Evolutionary conservation across 2,329 filamentous ascomycete species (phyloP).

Genomic region (Talaromyces sp.): DNA sequence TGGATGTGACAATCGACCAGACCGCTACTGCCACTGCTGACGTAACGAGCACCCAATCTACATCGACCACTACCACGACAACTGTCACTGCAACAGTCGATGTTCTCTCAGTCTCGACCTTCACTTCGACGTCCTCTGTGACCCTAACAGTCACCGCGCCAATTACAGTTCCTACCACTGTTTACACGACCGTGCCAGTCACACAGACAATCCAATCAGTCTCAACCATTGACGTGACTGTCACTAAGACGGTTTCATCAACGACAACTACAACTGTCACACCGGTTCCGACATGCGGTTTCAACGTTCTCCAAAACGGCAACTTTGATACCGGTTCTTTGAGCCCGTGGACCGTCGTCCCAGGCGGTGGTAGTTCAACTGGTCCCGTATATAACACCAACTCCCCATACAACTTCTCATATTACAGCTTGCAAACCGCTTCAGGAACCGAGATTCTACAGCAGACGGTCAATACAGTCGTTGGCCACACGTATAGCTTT

Average conservation of each 20-base stretch:
- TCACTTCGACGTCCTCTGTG: background rate
- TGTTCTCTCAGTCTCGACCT: background rate
- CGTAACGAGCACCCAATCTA: background rate
- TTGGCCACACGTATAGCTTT: background rate
- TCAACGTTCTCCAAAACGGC: background rate
- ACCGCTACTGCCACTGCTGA: background rate
- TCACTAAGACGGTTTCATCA: background rate
- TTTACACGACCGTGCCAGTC: background rate
- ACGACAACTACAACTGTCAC: background rate
- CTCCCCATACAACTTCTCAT: background rate
- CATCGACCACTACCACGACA: background rate
- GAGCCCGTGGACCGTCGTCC: background rate
- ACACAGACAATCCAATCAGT: conserved; percentile 1
- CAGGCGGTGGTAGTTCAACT: background rate
- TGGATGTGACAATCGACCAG: background rate
- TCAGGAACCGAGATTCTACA: background rate
- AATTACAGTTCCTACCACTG: background rate
- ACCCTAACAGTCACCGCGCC: background rate
- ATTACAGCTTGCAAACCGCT: background rate
- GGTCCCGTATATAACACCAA: too few species aligned
- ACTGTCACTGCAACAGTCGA: background rate
- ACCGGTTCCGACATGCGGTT: background rate
- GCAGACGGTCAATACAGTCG: background rate
- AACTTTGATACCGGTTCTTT: background rate
- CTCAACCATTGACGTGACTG: background rate